phyloP scores from a whole-genome alignment of 306 rosid species.

The Carpinus fangiana region DNA sequence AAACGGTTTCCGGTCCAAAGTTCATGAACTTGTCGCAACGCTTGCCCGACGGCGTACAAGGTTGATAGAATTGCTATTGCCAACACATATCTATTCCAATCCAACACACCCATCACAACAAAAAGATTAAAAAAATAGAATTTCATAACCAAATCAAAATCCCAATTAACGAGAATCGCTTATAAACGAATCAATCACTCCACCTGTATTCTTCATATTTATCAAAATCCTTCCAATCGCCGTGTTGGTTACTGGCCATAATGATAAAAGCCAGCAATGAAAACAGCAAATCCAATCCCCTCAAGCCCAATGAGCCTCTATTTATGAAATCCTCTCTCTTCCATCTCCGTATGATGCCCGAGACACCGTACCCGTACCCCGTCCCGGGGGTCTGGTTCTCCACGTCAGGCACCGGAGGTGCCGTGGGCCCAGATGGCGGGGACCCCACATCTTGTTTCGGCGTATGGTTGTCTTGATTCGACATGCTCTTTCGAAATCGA shows the following conservation, averaged over 20 bases:
- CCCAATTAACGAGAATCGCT: slow-evolving; percentile 9
- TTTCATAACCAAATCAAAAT: slow-evolving; percentile 2
- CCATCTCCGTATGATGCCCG: slow-evolving; percentile 51
- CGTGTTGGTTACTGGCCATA: slow-evolving; percentile 73
- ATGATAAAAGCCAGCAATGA: slow-evolving; percentile 54
- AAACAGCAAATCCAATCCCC: slow-evolving; percentile 58
- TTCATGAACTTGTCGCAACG: slow-evolving; percentile 42
- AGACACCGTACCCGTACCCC: slow-evolving; percentile 17
- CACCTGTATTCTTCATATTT: slow-evolving; percentile 34
- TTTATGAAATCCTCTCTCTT: slow-evolving; percentile 63
- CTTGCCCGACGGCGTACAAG: slow-evolving; percentile 53
- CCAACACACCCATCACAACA: slow-evolving; percentile 5
- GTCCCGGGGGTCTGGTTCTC: slow-evolving; percentile 16
- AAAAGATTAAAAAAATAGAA: background rate
- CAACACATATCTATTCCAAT: slow-evolving; percentile 54
- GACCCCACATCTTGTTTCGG: slow-evolving; percentile 31
- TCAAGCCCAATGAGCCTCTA: slow-evolving; percentile 51
- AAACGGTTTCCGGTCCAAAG: slow-evolving; percentile 34
- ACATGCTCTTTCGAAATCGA: background rate
- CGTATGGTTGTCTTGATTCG: slow-evolving; percentile 14
- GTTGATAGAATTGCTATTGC: slow-evolving; percentile 52
- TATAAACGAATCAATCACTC: background rate
- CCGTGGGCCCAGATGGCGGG: slow-evolving; percentile 23
- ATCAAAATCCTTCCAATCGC: slow-evolving; percentile 57
- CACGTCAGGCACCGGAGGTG: slow-evolving; percentile 21